These are phyloP conservation scores for Mallotus nudiflorus DNA, from an alignment of 345 rosid genomes.

Conservation along the genomic window DNA sequence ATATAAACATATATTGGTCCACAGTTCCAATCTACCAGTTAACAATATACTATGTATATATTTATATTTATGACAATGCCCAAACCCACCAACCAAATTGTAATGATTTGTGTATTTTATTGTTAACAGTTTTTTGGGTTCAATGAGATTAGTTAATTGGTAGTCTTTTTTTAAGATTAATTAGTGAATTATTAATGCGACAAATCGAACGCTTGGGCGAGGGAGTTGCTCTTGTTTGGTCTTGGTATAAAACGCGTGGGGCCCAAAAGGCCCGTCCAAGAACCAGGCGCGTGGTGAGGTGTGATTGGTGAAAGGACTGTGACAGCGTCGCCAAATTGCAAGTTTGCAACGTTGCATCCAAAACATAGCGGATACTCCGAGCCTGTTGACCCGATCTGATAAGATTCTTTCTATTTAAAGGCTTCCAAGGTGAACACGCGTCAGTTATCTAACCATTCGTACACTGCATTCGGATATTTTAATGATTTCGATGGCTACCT, in stretches of 20 bases:
- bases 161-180: no score
- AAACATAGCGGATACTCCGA: constrained; percentile 31
- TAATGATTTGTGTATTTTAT: not conserved
- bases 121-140: no score
- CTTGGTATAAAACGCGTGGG: constrained; percentile 29
- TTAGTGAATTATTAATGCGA: no score
- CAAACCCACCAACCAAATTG: no score
- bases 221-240: not conserved
- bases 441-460: constrained; percentile 21
- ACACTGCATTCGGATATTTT: constrained; percentile 28
- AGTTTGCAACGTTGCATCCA: constrained; percentile 10
- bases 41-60: no score
- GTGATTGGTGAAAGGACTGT: constrained; percentile 22
- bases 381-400: constrained; percentile 28
- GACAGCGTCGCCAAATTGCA: constrained; percentile 23
- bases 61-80: no score
- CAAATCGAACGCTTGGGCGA: no score
- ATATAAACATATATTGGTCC: no score
- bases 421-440: constrained; percentile 22
- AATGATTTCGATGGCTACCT: not conserved
- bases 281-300: not conserved
- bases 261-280: not conserved
- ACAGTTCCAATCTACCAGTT: no score
- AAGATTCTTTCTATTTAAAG: not conserved
- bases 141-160: no score